phyloP scores from a whole-genome alignment of 116 monocot genomes.

The Zostera marina region DNA sequence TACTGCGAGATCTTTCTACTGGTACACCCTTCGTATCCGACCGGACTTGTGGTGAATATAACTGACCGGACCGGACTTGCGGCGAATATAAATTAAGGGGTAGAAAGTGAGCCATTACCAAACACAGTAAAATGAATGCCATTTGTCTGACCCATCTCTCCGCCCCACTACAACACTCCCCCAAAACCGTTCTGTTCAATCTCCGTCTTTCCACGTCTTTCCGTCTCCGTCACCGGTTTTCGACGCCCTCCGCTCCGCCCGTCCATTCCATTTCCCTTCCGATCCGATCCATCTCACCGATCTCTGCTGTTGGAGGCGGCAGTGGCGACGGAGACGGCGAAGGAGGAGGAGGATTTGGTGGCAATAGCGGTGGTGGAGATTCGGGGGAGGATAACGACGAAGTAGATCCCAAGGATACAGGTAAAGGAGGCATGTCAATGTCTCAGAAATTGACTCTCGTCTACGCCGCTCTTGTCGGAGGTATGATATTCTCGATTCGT shows the following conservation, averaged over 20 bases:
- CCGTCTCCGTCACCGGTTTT: background rate
- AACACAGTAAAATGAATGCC: background rate
- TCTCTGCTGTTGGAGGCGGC: background rate
- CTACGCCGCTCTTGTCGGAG: constrained; percentile 57
- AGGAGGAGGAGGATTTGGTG: constrained; percentile 9
- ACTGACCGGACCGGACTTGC: too few relatives aligned
- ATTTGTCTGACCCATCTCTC: background rate
- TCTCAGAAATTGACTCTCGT: constrained; percentile 65
- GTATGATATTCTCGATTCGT: constrained; percentile 10
- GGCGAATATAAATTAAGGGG: too few relatives aligned
- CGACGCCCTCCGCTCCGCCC: background rate
- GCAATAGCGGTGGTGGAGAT: constrained; percentile 11
- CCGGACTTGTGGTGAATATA: too few relatives aligned
- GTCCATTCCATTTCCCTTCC: background rate
- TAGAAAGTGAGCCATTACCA: too few relatives aligned
- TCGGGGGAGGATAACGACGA: constrained; percentile 5
- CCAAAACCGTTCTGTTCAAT: background rate
- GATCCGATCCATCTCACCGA: background rate
- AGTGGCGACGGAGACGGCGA: constrained; percentile 8
- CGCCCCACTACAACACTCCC: background rate
- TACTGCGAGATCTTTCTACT: too few relatives aligned
- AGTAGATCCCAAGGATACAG: constrained; percentile 8
- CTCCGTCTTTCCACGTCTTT: background rate
- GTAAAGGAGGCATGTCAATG: constrained; percentile 44
- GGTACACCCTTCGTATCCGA: too few relatives aligned